Conservation (phyloP, 257 asterid species). For the Datura wrightii region DNA sequence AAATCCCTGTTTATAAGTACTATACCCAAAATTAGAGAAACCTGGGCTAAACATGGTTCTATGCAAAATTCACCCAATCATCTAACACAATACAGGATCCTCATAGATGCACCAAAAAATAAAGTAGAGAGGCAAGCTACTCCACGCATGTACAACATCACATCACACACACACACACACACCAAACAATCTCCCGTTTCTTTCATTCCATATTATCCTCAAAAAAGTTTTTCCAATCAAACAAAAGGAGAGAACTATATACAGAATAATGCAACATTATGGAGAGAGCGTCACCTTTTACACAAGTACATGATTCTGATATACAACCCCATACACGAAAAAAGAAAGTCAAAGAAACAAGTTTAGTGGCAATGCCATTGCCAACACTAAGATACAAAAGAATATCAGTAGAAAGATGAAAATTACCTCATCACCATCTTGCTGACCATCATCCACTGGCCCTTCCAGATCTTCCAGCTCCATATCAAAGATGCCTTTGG, state of each 20-base stretch:
- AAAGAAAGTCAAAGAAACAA: background rate
- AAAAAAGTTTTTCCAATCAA: background rate
- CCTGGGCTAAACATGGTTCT: background rate
- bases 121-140: background rate
- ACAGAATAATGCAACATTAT: background rate
- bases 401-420: background rate
- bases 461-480: constrained; percentile 85
- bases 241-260: background rate
- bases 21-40: background rate
- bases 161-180: no score
- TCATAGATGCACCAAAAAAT: constrained; percentile 7
- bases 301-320: constrained; percentile 18
- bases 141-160: background rate
- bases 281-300: background rate
- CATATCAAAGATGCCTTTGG: constrained; percentile 65
- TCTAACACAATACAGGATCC: background rate
- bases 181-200: background rate
- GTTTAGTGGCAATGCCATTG: background rate
- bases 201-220: background rate
- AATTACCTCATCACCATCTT: constrained; percentile 62
- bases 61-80: background rate
- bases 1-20: background rate
- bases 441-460: constrained; percentile 51
- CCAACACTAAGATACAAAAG: background rate
- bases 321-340: constrained; percentile 5